phyloP scores from a whole-genome alignment of 768 basidiomycete genomes.

The Tubosaeta sp. region DNA sequence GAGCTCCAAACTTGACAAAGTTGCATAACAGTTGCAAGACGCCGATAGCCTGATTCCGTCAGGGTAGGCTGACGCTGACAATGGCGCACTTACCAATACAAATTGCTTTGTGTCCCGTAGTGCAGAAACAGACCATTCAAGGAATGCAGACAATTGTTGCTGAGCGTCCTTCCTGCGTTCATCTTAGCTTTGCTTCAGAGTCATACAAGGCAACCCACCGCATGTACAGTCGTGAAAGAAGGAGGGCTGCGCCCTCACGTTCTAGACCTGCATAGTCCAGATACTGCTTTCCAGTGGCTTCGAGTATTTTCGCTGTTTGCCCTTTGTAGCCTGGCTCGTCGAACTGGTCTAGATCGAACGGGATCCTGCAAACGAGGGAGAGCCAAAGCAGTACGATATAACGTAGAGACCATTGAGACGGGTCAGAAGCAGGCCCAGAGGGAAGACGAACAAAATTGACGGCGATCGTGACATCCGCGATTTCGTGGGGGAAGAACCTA shows the following conservation, averaged over 20 bases:
- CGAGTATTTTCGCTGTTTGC: slow-evolving; percentile 53
- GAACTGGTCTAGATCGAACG: slow-evolving; percentile 86
- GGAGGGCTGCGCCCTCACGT: slow-evolving; percentile 72
- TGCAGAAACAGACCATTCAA: slow-evolving; percentile 41
- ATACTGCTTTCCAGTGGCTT: slow-evolving; percentile 53
- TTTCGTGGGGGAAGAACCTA: slow-evolving; percentile 90
- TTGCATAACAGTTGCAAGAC: slow-evolving; percentile 67
- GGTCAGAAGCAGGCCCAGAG: slow-evolving; percentile 38
- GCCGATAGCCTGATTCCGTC: slow-evolving; percentile 54
- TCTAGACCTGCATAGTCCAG: slow-evolving; percentile 75
- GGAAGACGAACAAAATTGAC: slow-evolving; percentile 57
- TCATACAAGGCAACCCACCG: slow-evolving; percentile 44
- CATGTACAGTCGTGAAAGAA: slow-evolving; percentile 79
- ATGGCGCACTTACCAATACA: slow-evolving; percentile 43
- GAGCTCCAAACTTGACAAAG: slow-evolving; percentile 59
- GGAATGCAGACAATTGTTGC: slow-evolving; percentile 47
- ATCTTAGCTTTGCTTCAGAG: slow-evolving; percentile 8
- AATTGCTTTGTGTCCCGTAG: slow-evolving; percentile 40
- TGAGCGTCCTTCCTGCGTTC: slow-evolving; percentile 53
- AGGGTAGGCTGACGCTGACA: neutral
- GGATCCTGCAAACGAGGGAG: slow-evolving; percentile 90
- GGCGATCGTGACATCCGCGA: slow-evolving; percentile 74
- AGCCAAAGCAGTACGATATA: slow-evolving; percentile 89
- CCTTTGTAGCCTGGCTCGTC: slow-evolving; percentile 56
- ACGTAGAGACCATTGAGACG: slow-evolving; percentile 71